Percentiles rank a stretch among this genome's conserved stretches.
phyloP scores from a whole-genome alignment of 2,329 filamentous ascomycete genomes.

The Alternaria brassicicola region DNA sequence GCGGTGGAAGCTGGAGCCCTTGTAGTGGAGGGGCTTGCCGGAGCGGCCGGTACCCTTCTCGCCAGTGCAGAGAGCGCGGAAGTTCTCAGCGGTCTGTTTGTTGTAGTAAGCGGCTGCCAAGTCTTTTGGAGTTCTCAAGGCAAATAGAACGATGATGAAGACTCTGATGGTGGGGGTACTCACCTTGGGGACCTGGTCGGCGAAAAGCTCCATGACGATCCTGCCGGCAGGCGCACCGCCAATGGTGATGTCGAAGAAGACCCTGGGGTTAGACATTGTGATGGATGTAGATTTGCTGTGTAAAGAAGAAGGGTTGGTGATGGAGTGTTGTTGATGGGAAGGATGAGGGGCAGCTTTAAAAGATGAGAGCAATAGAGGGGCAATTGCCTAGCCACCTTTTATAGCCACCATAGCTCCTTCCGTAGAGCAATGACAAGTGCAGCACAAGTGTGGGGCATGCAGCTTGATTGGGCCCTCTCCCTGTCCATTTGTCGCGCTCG shows the following conservation, averaged over 20 bases:
- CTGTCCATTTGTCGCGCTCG: constrained; percentile 7
- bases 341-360: constrained; percentile 25
- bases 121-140: neutral
- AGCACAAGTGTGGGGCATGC: constrained; percentile 14
- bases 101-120: constrained; percentile 15
- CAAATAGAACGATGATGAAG: constrained; percentile 5
- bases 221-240: constrained; percentile 75
- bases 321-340: constrained; percentile 20
- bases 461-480: constrained; percentile 13
- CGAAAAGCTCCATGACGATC: constrained; percentile 78
- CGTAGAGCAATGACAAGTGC: constrained; percentile 13
- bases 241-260: constrained; percentile 92
- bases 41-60: constrained; percentile 85
- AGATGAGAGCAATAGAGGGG: constrained; percentile 19
- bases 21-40: constrained; percentile 89
- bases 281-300: constrained; percentile 20
- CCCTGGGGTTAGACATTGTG: constrained; percentile 61
- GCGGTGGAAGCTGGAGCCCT: constrained; percentile 88
- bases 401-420: constrained; percentile 15
- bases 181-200: constrained; percentile 69
- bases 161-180: constrained; percentile 32
- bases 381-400: constrained; percentile 17
- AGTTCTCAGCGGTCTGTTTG: constrained; percentile 84
- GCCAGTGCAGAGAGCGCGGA: constrained; percentile 89
- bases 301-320: constrained; percentile 12